Base-by-base conservation (phyloP, 176 grass and related monocot species). In the Otatea glauca region DNA sequence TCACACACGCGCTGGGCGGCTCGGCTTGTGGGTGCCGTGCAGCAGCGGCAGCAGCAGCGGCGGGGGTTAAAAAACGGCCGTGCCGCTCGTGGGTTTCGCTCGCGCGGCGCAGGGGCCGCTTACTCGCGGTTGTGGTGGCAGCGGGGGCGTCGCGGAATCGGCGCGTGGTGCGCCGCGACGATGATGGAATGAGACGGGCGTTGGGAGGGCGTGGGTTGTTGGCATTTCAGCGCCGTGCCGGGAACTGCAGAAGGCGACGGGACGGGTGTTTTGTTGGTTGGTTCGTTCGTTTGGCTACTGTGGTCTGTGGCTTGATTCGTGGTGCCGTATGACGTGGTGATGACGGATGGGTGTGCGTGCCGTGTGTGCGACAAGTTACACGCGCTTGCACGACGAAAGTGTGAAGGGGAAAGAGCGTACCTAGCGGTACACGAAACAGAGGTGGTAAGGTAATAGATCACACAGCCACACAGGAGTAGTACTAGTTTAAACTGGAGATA, bases 201-300 rank as follows among this genome's bases (percentile, higher is more conserved):
- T 37, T 37, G 56, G 81, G 1, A 2, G 14, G 32, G 48, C 43
- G 41, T 8, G 81, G 70, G 60, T 45, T 45, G 44, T 1, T 50
- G 14, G 4, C 5, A 50, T 37, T 37, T 37, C 35, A 50, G 81
- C 70, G 20, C 20, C 44, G 44, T 45, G 81, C 59, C 71, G 32
- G 11, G 82, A 75, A 48, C 59, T 32, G 35, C 60, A 21, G 82
- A 62, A 21, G 3, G 71, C 32, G 71, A 66, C 45, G 14, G 48
- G 82, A 66, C 34, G 14, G 48, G 14, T 50, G 48, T 5, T 50
- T 16, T 50, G 48, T 5, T 16, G 48, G 48, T 50, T 50, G 5
- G 49, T 51, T 51, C 9, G 3, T 21, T 68, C n/a, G 0, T 21
- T 68, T 56, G 47, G 54, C 9, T 61, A 4, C 9, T 4, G 58